Percentiles rank a stretch among this genome's conserved stretches.
Conservation (phyloP, 176 grass and related monocot species). For the Aegilops bicornis region DNA sequence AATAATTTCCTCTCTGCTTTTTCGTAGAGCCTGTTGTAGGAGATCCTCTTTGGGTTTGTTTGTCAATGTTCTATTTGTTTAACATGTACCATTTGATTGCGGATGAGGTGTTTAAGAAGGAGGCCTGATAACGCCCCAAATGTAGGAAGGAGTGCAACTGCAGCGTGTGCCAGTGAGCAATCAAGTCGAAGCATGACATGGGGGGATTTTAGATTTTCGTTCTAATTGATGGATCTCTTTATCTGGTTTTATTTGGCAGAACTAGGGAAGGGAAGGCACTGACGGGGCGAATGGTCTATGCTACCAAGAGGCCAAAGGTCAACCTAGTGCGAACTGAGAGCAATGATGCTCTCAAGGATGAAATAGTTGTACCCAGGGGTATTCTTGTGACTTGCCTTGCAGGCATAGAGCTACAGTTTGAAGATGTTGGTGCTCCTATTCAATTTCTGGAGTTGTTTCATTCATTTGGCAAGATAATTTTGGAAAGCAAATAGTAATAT, state of each 20-base stretch:
- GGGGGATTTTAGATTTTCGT: not conserved
- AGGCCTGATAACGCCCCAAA: slow-evolving; percentile 61
- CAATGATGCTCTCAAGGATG: not conserved
- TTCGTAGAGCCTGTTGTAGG: not conserved
- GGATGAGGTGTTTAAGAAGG: slow-evolving; percentile 32
- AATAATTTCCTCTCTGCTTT: not conserved
- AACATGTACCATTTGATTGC: slow-evolving; percentile 58
- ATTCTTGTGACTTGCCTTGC: slow-evolving; percentile 36
- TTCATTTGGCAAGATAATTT: not conserved
- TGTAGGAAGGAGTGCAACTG: slow-evolving; percentile 69
- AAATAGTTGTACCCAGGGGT: slow-evolving; percentile 45
- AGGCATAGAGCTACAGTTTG: slow-evolving; percentile 1
- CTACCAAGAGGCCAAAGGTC: slow-evolving; percentile 42
- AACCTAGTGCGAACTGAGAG: not conserved
- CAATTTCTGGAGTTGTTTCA: slow-evolving; percentile 44
- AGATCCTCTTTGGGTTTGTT: not conserved
- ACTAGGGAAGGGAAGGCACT: slow-evolving; percentile 63
- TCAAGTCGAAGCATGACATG: not conserved
- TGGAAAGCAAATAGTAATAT: not conserved
- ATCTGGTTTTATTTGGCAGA: slow-evolving; percentile 39
- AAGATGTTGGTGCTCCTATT: slow-evolving; percentile 35
- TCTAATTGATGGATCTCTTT: not conserved
- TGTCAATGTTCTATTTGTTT: not conserved
- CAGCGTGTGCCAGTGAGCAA: slow-evolving; percentile 65
- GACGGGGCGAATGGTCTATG: slow-evolving; percentile 35